phyloP scores from a whole-genome alignment of 176 grass and related monocot genomes.

The Juncus inflexus region DNA sequence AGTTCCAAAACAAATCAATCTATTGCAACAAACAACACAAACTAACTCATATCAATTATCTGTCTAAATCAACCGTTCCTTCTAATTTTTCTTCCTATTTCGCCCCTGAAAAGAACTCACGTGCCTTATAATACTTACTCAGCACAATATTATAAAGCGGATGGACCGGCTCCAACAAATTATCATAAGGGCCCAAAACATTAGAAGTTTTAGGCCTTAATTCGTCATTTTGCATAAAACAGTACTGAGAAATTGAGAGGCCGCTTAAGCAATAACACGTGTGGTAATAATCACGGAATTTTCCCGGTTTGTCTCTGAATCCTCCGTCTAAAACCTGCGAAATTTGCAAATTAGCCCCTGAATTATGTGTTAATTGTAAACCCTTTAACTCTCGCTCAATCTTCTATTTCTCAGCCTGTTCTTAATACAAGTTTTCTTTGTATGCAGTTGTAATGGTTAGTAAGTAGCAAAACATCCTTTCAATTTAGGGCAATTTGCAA shows the following conservation, averaged over 20 bases:
- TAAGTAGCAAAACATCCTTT: too few relatives aligned
- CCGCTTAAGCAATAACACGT: constrained; percentile 95
- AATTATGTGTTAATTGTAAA: background rate
- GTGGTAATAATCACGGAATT: constrained; percentile 76
- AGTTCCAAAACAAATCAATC: too few relatives aligned
- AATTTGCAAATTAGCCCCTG: background rate
- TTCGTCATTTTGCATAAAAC: constrained; percentile 36
- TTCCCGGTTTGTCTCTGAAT: constrained; percentile 92
- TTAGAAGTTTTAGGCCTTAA: constrained; percentile 45
- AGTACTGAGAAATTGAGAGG: constrained; percentile 66
- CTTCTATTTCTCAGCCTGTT: too few relatives aligned
- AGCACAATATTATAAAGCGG: constrained; percentile 72
- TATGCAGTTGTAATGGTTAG: background rate
- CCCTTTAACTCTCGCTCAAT: background rate
- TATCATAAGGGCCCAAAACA: constrained; percentile 80
- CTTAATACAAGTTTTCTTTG: too few relatives aligned
- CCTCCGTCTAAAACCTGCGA: constrained; percentile 78
- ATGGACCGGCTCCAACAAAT: constrained; percentile 77
- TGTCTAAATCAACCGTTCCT: too few relatives aligned
- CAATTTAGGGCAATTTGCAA: too few relatives aligned
- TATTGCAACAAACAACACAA: too few relatives aligned
- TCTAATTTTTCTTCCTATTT: too few relatives aligned
- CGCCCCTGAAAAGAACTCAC: constrained; percentile 54
- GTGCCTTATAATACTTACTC: constrained; percentile 51
- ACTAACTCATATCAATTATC: too few relatives aligned